These are phyloP conservation scores for Cylindrodendrum hubeiense DNA, from an alignment of 2,329 filamentous ascomycete genomes.

Conservation along the genomic window DNA sequence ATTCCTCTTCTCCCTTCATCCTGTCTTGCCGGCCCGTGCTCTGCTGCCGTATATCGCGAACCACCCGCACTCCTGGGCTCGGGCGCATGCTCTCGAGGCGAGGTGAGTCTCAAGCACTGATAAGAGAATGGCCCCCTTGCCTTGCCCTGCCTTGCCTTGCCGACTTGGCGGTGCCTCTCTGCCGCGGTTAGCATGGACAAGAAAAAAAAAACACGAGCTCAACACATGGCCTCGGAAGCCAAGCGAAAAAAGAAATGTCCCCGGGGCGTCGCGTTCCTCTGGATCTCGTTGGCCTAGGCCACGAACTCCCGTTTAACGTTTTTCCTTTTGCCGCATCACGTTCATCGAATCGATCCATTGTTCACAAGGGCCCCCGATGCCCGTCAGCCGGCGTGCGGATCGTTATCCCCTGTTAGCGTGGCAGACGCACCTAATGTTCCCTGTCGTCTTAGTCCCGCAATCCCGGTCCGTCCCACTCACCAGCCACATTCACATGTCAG, in stretches of 20 bases:
- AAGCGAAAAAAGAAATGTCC: neutral
- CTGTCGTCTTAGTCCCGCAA: slow-evolving; percentile 27
- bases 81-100: neutral
- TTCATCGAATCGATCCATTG: slow-evolving; percentile 5
- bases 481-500: slow-evolving; percentile 52
- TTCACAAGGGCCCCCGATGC: slow-evolving; percentile 2
- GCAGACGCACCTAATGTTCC: slow-evolving; percentile 23
- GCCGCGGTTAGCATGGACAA: slow-evolving; percentile 14
- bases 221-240: slow-evolving; percentile 1
- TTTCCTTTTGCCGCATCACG: slow-evolving; percentile 1
- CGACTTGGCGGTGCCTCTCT: slow-evolving; percentile 19
- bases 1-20: neutral
- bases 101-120: slow-evolving; percentile 19
- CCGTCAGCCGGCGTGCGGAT: slow-evolving; percentile 20
- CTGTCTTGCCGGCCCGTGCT: neutral
- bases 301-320: neutral
- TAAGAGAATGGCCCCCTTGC: slow-evolving; percentile 18
- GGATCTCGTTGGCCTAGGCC: neutral
- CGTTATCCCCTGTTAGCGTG: slow-evolving; percentile 6
- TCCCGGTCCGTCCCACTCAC: slow-evolving; percentile 35
- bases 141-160: too few relatives aligned
- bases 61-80: neutral
- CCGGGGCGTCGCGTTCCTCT: neutral
- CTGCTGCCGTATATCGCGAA: neutral
- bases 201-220: slow-evolving; percentile 18